These are phyloP conservation scores for Solanum hybrid DNA, from an alignment of 305 asterid species.

Conservation along the genomic window DNA sequence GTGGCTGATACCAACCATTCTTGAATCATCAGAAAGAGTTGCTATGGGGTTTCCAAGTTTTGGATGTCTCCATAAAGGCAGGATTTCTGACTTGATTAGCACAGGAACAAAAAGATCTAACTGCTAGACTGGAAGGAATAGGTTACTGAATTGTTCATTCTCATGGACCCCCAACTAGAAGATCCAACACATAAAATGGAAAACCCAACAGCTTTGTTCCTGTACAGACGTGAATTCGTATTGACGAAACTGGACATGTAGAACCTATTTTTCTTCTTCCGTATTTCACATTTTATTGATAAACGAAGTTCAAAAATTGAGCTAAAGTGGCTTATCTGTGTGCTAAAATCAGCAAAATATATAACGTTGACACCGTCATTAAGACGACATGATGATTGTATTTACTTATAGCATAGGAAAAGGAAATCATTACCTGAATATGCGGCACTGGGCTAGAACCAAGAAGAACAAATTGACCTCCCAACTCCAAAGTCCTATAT, in stretches of 20 bases:
- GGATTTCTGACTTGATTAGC: background rate
- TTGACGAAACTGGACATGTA: background rate
- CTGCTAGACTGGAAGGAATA: background rate
- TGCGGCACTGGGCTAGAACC: slow-evolving; percentile 95
- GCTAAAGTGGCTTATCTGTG: background rate
- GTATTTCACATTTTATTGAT: background rate
- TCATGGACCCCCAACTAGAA: slow-evolving; percentile 1
- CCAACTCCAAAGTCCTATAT: slow-evolving; percentile 77
- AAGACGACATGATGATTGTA: background rate
- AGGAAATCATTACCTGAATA: slow-evolving; percentile 58
- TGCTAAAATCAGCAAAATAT: background rate
- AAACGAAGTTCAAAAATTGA: background rate
- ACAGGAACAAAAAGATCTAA: background rate
- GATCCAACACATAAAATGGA: background rate
- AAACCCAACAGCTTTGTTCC: background rate
- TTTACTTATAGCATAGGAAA: background rate
- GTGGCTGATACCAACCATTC: background rate
- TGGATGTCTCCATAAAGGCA: background rate
- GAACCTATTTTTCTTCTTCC: background rate
- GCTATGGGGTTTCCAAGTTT: background rate
- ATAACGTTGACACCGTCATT: background rate
- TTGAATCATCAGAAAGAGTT: background rate
- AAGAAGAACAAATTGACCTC: slow-evolving; percentile 94
- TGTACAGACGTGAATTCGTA: background rate
- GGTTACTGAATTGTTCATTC: background rate